Percentiles rank a stretch among this genome's conserved stretches.
Conservation (phyloP, 2,329 filamentous ascomycete genomes). For the Sporothrix inflata region DNA sequence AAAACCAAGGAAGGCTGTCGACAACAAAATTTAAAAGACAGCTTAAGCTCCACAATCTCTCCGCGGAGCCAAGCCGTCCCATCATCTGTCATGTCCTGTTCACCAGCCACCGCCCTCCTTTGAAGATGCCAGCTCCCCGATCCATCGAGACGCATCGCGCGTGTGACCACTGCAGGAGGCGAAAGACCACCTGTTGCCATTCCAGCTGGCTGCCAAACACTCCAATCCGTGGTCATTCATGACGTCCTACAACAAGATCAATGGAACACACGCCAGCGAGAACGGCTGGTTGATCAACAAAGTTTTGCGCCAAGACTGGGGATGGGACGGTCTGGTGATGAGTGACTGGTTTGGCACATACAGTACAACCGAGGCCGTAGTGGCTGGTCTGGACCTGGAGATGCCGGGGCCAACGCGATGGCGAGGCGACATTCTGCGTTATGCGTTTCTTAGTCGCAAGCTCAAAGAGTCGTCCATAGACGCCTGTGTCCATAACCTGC, state of each 20-base stretch:
- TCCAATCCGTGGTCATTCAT: slow-evolving; percentile 71
- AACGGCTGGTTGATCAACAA: slow-evolving; percentile 57
- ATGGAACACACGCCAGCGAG: slow-evolving; percentile 64
- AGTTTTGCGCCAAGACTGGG: slow-evolving; percentile 64
- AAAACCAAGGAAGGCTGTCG: background rate
- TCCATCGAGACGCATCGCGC: background rate
- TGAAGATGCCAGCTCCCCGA: background rate
- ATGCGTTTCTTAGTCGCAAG: background rate
- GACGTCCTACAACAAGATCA: slow-evolving; percentile 69
- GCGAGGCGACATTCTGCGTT: background rate
- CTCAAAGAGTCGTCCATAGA: background rate
- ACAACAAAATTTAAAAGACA: background rate
- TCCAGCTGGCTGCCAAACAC: slow-evolving; percentile 39
- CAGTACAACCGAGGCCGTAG: background rate
- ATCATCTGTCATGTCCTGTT: background rate
- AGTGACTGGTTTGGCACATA: slow-evolving; percentile 53
- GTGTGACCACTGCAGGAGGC: background rate
- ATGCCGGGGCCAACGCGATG: background rate
- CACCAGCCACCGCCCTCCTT: background rate
- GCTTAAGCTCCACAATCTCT: background rate
- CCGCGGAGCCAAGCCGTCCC: background rate
- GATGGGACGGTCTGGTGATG: slow-evolving; percentile 60
- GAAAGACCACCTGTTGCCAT: background rate
- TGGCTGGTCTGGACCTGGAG: background rate
- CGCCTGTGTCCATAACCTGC: background rate